phyloP scores from a whole-genome alignment of 192 early-diverging fungal genomes.

The Lobosporangium transversale region DNA sequence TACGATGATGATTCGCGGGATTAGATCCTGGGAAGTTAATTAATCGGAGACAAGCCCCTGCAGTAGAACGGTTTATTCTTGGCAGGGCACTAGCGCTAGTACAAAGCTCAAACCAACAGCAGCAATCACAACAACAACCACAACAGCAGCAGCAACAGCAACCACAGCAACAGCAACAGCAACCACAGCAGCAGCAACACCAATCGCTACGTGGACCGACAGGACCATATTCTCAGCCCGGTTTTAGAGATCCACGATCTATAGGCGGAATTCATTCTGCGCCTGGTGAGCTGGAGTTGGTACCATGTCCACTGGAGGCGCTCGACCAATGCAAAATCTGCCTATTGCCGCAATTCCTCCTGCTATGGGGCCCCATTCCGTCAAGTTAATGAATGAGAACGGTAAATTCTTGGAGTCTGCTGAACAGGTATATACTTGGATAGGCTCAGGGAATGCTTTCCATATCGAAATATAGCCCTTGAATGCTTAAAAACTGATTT shows the following conservation, averaged over 20 bases:
- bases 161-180: slow-evolving; percentile 35
- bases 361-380: slow-evolving; percentile 21
- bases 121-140: too few species aligned
- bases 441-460: too few species aligned
- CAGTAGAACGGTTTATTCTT: slow-evolving; percentile 47
- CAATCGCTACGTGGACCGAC: slow-evolving; percentile 13
- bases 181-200: slow-evolving; percentile 10
- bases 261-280: slow-evolving; percentile 23
- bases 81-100: slow-evolving; percentile 49
- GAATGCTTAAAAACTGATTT: too few species aligned
- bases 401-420: slow-evolving; percentile 33
- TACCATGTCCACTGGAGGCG: slow-evolving; percentile 17
- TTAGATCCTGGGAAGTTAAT: slow-evolving; percentile 2
- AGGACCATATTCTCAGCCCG: slow-evolving; percentile 44
- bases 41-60: slow-evolving; percentile 33
- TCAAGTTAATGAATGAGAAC: slow-evolving; percentile 37
- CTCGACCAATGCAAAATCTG: slow-evolving; percentile 11
- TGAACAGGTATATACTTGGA: slow-evolving; percentile 53
- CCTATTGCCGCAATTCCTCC: slow-evolving; percentile 27
- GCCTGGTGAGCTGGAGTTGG: too few species aligned
- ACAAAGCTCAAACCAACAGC: slow-evolving; percentile 28
- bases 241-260: slow-evolving; percentile 18
- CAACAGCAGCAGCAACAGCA: slow-evolving; percentile 26
- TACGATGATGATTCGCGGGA: slow-evolving; percentile 27
- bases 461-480: too few species aligned